A percentile compares a stretch with the other conserved stretches of the same genome.
Conservation (phyloP, 2,329 filamentous ascomycete genomes). For the Xylaria digitata region DNA sequence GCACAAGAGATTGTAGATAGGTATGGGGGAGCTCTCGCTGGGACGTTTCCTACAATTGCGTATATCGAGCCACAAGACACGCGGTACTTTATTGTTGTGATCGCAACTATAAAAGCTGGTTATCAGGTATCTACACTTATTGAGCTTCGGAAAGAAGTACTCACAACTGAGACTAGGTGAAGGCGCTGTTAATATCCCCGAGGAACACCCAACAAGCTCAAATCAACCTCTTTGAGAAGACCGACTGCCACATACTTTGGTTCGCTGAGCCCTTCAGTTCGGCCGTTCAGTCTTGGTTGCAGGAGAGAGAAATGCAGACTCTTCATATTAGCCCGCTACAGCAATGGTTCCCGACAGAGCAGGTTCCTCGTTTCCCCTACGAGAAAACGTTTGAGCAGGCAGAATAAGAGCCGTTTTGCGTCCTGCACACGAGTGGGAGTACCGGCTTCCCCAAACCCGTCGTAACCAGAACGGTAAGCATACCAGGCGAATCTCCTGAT, state of each 20-base stretch:
- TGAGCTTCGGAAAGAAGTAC: constrained; percentile 23
- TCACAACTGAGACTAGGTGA: not conserved
- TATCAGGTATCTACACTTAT: constrained; percentile 44
- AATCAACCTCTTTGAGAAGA: constrained; percentile 57
- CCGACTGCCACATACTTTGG: constrained; percentile 54
- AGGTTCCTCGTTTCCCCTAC: constrained; percentile 53
- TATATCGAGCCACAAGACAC: constrained; percentile 55
- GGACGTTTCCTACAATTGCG: constrained; percentile 53
- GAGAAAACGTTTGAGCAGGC: constrained; percentile 56
- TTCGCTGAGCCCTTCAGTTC: constrained; percentile 48
- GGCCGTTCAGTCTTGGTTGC: constrained; percentile 52
- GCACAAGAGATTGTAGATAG: constrained; percentile 50
- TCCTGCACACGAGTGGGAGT: constrained; percentile 60
- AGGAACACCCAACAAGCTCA: constrained; percentile 52
- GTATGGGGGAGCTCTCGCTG: constrained; percentile 41
- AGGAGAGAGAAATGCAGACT: constrained; percentile 53
- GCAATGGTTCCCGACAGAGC: constrained; percentile 52
- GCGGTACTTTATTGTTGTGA: constrained; percentile 36
- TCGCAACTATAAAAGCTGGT: constrained; percentile 41
- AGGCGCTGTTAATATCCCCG: constrained; percentile 33
- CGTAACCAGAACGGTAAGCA: constrained; percentile 37
- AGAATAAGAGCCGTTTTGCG: constrained; percentile 54
- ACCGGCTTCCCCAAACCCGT: constrained; percentile 60
- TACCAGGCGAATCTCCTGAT: not conserved
- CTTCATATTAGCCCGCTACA: constrained; percentile 50